These are phyloP conservation scores for Aureobasidium musti DNA, from an alignment of 2,329 filamentous ascomycete genomes.

Conservation along the genomic window DNA sequence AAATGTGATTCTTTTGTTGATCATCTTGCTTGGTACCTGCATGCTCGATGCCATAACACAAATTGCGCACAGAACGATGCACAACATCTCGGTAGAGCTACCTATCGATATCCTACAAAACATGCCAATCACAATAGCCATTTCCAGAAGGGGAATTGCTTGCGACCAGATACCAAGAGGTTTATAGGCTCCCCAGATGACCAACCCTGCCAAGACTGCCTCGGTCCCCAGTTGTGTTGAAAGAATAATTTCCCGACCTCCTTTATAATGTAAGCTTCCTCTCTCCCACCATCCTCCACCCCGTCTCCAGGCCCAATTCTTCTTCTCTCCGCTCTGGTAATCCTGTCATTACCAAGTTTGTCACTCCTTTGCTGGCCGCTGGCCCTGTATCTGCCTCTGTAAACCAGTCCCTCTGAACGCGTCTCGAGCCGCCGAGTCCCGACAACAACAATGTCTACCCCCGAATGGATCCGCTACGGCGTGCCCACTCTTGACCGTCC, in stretches of 20 bases:
- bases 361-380: constrained; percentile 24
- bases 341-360: constrained; percentile 14
- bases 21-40: not conserved
- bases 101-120: not conserved
- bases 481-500: constrained; percentile 84
- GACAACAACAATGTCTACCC: constrained; percentile 51
- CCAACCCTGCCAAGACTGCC: constrained; percentile 1
- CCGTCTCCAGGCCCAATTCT: constrained; percentile 27
- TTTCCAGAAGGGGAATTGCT: constrained; percentile 4
- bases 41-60: not conserved
- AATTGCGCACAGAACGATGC: too few species aligned
- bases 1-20: not conserved
- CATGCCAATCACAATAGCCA: not conserved
- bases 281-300: constrained; percentile 10
- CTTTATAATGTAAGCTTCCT: constrained; percentile 22
- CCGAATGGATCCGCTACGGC: constrained; percentile 56
- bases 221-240: constrained; percentile 15
- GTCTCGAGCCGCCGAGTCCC: constrained; percentile 6
- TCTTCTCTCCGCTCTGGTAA: constrained; percentile 16
- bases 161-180: not conserved
- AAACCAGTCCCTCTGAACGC: constrained; percentile 6
- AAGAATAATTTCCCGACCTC: constrained; percentile 27
- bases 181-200: not conserved
- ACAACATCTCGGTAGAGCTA: too few species aligned
- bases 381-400: constrained; percentile 8